phyloP scores from a whole-genome alignment of 1,284 basidiomycete genomes.

The Melampsora americana region DNA sequence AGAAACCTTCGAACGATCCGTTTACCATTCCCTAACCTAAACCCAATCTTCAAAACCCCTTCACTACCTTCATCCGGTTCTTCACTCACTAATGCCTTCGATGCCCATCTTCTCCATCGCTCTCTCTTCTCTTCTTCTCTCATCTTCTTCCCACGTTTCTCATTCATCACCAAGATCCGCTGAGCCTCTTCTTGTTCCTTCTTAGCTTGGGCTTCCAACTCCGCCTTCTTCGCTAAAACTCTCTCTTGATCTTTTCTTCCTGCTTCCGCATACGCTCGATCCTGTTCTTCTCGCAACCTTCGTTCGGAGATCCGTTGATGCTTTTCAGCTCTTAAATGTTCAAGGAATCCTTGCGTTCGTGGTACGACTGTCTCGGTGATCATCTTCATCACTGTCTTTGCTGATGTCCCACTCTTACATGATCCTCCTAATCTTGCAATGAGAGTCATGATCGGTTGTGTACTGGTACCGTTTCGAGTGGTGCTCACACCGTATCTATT shows the following conservation, averaged over 20 bases:
- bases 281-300: slow-evolving; percentile 32
- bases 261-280: slow-evolving; percentile 38
- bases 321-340: slow-evolving; percentile 20
- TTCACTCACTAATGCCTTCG: not conserved
- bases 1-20: slow-evolving; percentile 22
- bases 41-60: slow-evolving; percentile 20
- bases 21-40: slow-evolving; percentile 23
- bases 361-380: slow-evolving; percentile 28
- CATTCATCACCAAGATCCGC: not conserved
- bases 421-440: slow-evolving; percentile 29
- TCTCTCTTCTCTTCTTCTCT: slow-evolving; percentile 18
- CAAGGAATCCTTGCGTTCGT: slow-evolving; percentile 13
- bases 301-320: slow-evolving; percentile 20
- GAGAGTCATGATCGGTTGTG: slow-evolving; percentile 18
- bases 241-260: slow-evolving; percentile 32
- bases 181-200: not conserved
- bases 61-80: slow-evolving; percentile 5
- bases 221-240: slow-evolving; percentile 33
- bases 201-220: slow-evolving; percentile 19
- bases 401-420: not conserved
- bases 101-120: slow-evolving; percentile 31
- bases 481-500: not conserved
- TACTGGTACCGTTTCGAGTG: not conserved
- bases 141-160: not conserved
- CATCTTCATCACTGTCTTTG: slow-evolving; percentile 5